Evolutionary conservation across 768 basidiomycete species (phyloP).

Genomic region (Lentinula guzmanii): DNA sequence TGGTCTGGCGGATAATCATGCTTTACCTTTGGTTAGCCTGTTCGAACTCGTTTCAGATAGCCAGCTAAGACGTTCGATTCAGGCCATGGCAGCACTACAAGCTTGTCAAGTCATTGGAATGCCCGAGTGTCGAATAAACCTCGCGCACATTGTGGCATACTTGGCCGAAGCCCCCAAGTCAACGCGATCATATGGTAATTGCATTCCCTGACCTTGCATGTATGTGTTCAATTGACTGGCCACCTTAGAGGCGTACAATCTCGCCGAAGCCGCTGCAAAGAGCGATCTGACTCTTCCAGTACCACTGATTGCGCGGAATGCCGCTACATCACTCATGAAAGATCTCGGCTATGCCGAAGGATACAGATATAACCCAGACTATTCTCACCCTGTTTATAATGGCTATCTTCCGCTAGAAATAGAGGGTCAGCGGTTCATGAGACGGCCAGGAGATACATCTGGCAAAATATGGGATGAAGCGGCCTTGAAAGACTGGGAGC

Average conservation of each 20-base stretch:
- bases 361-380: constrained; percentile 61
- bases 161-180: constrained; percentile 81
- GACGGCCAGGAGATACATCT: constrained; percentile 31
- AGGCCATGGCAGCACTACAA: constrained; percentile 60
- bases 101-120: constrained; percentile 71
- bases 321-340: constrained; percentile 68
- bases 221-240: neutral
- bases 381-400: constrained; percentile 61
- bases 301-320: constrained; percentile 71
- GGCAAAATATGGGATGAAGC: constrained; percentile 59
- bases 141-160: constrained; percentile 73
- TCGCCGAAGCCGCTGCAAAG: constrained; percentile 58
- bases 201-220: neutral
- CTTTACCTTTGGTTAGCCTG: constrained; percentile 60
- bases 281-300: constrained; percentile 49
- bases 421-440: constrained; percentile 36
- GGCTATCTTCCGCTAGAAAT: constrained; percentile 52
- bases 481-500: constrained; percentile 51
- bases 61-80: neutral
- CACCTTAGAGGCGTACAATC: constrained; percentile 53
- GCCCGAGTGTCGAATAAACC: constrained; percentile 76
- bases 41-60: neutral
- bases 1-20: constrained; percentile 73
- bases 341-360: constrained; percentile 60
- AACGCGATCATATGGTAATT: constrained; percentile 54